A percentile compares a stretch with the other conserved stretches of the same genome.
Conservation (phyloP, 345 rosid genomes). For the Moricandia arvensis region DNA sequence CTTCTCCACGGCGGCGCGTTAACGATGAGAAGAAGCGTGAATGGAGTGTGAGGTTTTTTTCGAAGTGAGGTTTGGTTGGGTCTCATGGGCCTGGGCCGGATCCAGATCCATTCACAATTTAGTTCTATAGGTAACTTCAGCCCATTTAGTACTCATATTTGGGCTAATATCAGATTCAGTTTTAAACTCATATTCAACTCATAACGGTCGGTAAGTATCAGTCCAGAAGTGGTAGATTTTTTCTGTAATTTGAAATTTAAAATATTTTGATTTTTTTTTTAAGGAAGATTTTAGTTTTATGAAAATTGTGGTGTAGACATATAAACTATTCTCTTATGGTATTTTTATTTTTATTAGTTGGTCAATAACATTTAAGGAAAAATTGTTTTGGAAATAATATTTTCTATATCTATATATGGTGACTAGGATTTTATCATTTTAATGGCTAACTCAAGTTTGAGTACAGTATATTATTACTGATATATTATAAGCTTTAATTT, state of each 20-base stretch:
- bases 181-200: background rate
- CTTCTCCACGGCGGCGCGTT: constrained; percentile 24
- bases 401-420: background rate
- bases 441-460: background rate
- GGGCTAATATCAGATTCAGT: background rate
- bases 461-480: background rate
- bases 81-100: constrained; percentile 2
- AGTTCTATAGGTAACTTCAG: background rate
- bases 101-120: background rate
- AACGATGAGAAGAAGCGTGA: constrained; percentile 2
- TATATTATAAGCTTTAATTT: background rate
- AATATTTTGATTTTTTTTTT: background rate
- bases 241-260: background rate
- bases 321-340: background rate
- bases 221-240: background rate
- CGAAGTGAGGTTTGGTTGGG: background rate
- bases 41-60: background rate
- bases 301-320: background rate
- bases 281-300: background rate
- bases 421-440: background rate
- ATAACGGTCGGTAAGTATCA: background rate
- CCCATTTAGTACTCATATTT: background rate
- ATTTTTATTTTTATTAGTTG: background rate
- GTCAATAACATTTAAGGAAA: background rate
- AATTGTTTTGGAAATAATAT: background rate